Evolutionary conservation across 306 rosid genomes (phyloP).

Genomic region (Lotus japonicus): DNA sequence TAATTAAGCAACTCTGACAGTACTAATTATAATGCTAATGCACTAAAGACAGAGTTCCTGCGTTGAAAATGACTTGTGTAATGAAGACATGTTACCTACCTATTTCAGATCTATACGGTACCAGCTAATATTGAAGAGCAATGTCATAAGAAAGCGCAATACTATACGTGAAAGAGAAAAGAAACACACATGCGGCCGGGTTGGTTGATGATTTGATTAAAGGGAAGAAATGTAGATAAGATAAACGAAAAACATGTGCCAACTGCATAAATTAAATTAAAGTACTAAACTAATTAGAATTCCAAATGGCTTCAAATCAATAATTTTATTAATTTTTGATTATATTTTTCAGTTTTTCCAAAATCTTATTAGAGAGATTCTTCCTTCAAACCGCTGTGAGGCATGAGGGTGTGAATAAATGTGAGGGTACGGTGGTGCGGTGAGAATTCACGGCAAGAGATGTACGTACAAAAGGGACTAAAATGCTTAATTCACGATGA

Average conservation of each 20-base stretch:
- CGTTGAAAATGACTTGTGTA: background rate
- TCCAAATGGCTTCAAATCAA: background rate
- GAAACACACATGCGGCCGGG: background rate
- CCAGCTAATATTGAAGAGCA: background rate
- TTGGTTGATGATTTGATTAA: background rate
- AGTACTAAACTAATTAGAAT: background rate
- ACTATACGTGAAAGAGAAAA: background rate
- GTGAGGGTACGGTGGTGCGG: too few species aligned
- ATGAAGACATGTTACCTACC: background rate
- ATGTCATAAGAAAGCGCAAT: background rate
- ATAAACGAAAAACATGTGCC: background rate
- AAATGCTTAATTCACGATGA: too few species aligned
- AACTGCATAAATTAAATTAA: background rate
- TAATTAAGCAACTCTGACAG: background rate
- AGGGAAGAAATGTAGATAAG: background rate
- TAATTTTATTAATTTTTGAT: too few species aligned
- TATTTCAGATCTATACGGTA: background rate
- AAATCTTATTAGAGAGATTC: too few species aligned
- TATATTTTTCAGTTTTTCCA: too few species aligned
- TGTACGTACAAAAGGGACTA: too few species aligned
- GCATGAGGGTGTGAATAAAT: too few species aligned
- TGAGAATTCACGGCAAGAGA: too few species aligned
- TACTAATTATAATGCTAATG: too few species aligned
- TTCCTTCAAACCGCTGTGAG: too few species aligned
- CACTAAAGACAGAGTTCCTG: background rate